Conservation (phyloP, 1,139 yeast species). For the Yamadazyma conglobata region DNA sequence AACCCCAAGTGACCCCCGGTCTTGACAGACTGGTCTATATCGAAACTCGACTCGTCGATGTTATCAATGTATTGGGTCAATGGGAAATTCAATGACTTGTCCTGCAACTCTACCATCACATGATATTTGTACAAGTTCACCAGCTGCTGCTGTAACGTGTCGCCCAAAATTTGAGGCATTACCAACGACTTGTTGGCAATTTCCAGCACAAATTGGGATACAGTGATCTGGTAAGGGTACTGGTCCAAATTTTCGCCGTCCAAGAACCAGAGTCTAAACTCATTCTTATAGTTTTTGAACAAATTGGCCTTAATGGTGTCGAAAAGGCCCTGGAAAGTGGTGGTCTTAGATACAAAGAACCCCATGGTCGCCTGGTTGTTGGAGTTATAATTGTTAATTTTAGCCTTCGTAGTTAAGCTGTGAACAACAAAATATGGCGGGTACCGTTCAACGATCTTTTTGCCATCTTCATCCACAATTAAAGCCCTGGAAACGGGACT, state of each 20-base stretch:
- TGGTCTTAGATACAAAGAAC: constrained; percentile 28
- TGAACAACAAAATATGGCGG: constrained; percentile 54
- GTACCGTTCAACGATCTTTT: constrained; percentile 47
- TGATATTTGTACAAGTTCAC: constrained; percentile 27
- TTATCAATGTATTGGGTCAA: constrained; percentile 20
- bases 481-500: constrained; percentile 47
- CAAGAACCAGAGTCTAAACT: constrained; percentile 40
- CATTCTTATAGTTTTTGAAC: constrained; percentile 17
- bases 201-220: constrained; percentile 29
- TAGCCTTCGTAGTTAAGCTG: constrained; percentile 32
- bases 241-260: constrained; percentile 23
- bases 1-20: constrained; percentile 55
- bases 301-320: constrained; percentile 22
- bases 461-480: constrained; percentile 35
- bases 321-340: constrained; percentile 33
- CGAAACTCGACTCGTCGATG: constrained; percentile 14
- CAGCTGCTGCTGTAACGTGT: constrained; percentile 31
- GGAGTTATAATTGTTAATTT: constrained; percentile 3
- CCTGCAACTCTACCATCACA: constrained; percentile 31
- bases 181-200: constrained; percentile 31
- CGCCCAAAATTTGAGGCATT: constrained; percentile 20
- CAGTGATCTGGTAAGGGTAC: constrained; percentile 22
- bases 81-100: constrained; percentile 25
- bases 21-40: constrained; percentile 12
- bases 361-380: constrained; percentile 14